Conservation (phyloP, 768 basidiomycete genomes). For the Trametes gibbosa region DNA sequence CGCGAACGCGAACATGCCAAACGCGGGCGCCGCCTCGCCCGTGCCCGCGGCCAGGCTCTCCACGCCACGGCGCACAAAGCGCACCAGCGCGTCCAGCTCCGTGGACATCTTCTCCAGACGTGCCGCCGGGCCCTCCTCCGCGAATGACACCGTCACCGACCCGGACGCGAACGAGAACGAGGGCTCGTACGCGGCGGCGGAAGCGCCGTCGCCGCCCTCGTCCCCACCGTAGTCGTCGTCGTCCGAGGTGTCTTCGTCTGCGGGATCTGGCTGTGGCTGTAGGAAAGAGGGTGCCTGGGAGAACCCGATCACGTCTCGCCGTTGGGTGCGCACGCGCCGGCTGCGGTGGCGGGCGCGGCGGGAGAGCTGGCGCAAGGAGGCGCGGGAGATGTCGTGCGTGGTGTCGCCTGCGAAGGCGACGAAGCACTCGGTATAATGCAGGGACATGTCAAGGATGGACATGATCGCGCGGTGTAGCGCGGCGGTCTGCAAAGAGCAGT, state of each 20-base stretch:
- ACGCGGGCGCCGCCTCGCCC: conserved; percentile 59
- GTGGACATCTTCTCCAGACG: conserved; percentile 61
- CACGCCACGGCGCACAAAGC: conserved; percentile 64
- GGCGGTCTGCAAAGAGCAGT: conserved; percentile 44
- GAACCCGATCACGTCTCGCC: conserved; percentile 62
- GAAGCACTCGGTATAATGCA: conserved; percentile 68
- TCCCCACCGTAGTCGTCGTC: conserved; percentile 35
- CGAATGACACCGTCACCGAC: conserved; percentile 31
- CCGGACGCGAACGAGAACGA: conserved; percentile 45
- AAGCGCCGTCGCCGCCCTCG: conserved; percentile 3
- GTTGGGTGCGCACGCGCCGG: conserved; percentile 53
- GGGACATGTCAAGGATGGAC: conserved; percentile 69
- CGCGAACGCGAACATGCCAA: conserved; percentile 70
- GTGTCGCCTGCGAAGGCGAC: conserved; percentile 57
- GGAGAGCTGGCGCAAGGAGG: conserved; percentile 11
- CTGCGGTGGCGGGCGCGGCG: conserved; percentile 53
- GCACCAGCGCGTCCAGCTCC: conserved; percentile 70
- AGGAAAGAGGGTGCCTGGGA: conserved; percentile 47
- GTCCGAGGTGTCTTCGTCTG: conserved; percentile 34
- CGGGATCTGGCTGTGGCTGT: conserved; percentile 27
- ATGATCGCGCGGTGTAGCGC: conserved; percentile 64
- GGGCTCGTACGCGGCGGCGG: conserved; percentile 28
- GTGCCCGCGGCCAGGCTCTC: conserved; percentile 65
- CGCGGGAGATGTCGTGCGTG: conserved; percentile 52
- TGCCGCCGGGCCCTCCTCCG: conserved; percentile 47